These are phyloP conservation scores for Entophlyctis luteolus DNA, from an alignment of 192 early-diverging fungal species.

Conservation along the genomic window DNA sequence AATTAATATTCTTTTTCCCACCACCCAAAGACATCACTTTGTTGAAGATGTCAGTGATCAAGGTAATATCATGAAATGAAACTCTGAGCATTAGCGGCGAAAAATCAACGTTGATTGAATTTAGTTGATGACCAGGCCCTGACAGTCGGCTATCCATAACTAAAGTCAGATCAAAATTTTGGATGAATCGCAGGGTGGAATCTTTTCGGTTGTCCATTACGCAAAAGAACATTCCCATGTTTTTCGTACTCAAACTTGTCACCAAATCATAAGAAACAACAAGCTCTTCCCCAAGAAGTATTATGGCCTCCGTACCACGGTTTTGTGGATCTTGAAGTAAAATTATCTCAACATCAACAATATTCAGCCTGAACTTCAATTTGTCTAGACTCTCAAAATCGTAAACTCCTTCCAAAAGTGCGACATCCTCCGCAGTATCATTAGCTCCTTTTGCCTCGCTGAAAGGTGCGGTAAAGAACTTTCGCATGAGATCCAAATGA, in stretches of 20 bases:
- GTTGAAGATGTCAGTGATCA: slow-evolving; percentile 76
- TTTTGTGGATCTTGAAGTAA: slow-evolving; percentile 72
- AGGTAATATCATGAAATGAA: slow-evolving; percentile 78
- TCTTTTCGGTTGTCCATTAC: slow-evolving; percentile 77
- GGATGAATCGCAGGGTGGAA: slow-evolving; percentile 79
- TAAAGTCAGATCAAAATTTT: slow-evolving; percentile 81
- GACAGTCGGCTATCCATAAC: slow-evolving; percentile 71
- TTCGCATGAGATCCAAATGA: slow-evolving; percentile 72
- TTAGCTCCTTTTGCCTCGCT: background rate
- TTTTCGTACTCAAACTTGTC: slow-evolving; percentile 69
- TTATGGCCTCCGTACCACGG: slow-evolving; percentile 77
- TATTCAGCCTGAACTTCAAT: slow-evolving; percentile 71
- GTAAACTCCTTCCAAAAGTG: background rate
- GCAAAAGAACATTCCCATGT: slow-evolving; percentile 88
- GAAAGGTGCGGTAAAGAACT: slow-evolving; percentile 57
- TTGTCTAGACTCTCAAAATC: slow-evolving; percentile 3
- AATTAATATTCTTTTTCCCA: background rate
- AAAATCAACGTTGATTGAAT: slow-evolving; percentile 69
- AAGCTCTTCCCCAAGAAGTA: slow-evolving; percentile 76
- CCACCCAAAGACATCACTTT: slow-evolving; percentile 16
- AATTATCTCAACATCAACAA: slow-evolving; percentile 78
- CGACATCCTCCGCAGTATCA: slow-evolving; percentile 13
- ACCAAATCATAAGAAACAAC: slow-evolving; percentile 75
- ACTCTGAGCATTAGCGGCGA: slow-evolving; percentile 75
- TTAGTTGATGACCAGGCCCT: slow-evolving; percentile 56